Conservation (phyloP, 1,284 basidiomycete species). For the Jaminaea rosea region DNA sequence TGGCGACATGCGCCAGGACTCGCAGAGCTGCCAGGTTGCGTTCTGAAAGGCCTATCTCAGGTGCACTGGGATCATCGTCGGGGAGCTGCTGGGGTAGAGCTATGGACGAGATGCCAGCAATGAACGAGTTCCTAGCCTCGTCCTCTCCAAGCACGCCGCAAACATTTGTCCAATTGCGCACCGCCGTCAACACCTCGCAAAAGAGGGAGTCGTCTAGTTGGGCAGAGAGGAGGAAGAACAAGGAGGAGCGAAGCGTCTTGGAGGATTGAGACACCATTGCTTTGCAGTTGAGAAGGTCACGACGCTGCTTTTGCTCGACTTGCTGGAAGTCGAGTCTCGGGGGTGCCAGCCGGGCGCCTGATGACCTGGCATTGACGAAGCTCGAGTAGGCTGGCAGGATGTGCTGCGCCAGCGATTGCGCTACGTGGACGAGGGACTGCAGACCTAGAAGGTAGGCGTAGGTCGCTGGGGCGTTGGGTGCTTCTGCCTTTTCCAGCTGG, state of each 20-base stretch:
- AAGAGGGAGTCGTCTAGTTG: conserved; percentile 81
- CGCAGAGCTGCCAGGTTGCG: conserved; percentile 84
- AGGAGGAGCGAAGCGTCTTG: conserved; percentile 7
- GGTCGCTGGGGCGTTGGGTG: conserved; percentile 79
- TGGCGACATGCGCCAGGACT: conserved; percentile 66
- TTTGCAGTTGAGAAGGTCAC: not conserved
- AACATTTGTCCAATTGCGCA: conserved; percentile 75
- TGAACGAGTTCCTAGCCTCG: conserved; percentile 85
- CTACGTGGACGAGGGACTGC: conserved; percentile 76
- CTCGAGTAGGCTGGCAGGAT: conserved; percentile 61
- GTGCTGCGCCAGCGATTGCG: conserved; percentile 72
- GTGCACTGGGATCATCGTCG: conserved; percentile 3
- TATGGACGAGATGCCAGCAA: conserved; percentile 74
- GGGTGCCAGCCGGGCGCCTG: conserved; percentile 58
- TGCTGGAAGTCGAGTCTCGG: conserved; percentile 56
- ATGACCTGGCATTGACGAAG: conserved; percentile 57
- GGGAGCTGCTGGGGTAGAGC: conserved; percentile 59
- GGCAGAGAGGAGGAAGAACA: conserved; percentile 79
- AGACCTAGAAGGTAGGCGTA: conserved; percentile 85
- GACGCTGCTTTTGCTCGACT: not conserved
- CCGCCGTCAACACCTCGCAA: conserved; percentile 67
- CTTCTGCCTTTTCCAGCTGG: conserved; percentile 61
- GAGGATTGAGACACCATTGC: conserved; percentile 8
- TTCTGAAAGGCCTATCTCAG: too few species aligned
- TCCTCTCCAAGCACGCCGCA: conserved; percentile 75